Conservation (phyloP, 1,139 yeast genomes). For the Geotrichum cucujoidarum region DNA sequence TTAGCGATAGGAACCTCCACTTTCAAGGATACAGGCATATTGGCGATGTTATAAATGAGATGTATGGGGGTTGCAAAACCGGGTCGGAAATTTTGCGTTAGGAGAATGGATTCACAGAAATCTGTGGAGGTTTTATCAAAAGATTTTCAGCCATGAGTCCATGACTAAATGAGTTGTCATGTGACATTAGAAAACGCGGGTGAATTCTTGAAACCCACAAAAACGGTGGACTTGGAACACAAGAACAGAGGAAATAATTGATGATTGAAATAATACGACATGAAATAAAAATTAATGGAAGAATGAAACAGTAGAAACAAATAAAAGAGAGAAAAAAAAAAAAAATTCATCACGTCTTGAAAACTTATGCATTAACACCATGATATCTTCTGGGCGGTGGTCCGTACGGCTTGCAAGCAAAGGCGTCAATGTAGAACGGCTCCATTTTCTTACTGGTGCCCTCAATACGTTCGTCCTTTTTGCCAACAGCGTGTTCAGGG, state of each 20-base stretch:
- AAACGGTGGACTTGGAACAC: no score
- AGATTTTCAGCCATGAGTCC: neutral
- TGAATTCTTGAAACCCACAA: no score
- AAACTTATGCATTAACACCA: conserved; percentile 22
- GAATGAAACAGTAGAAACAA: neutral
- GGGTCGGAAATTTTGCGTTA: neutral
- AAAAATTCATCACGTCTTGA: neutral
- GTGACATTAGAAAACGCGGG: no score
- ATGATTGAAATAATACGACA: neutral
- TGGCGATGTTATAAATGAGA: neutral
- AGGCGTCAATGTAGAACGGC: conserved; percentile 26
- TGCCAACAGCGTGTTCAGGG: conserved; percentile 1
- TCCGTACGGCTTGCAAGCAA: conserved; percentile 33
- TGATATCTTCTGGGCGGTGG: conserved; percentile 32
- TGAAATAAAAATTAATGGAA: neutral
- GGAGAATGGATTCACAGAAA: neutral
- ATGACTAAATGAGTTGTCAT: neutral
- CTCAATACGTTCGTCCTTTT: conserved; percentile 6
- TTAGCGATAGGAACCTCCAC: conserved; percentile 16
- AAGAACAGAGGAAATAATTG: no score
- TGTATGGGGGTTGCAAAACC: neutral
- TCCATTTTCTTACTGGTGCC: conserved; percentile 1
- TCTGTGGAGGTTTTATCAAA: neutral
- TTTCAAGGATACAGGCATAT: conserved; percentile 10
- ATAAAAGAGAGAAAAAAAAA: neutral